phyloP scores from a whole-genome alignment of 768 basidiomycete species.

The Agaricus bisporus region DNA sequence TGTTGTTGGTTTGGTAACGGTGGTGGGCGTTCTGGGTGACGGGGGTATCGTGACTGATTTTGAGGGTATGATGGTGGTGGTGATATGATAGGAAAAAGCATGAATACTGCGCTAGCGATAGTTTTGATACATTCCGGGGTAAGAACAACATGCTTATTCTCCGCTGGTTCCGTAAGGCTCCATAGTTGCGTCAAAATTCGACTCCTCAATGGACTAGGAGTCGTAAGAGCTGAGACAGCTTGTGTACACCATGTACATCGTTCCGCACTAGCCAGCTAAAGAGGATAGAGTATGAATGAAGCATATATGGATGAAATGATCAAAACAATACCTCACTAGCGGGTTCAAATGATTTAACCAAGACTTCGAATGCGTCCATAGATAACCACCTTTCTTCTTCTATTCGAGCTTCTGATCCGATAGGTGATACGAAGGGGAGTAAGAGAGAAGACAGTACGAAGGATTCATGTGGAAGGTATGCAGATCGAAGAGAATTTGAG shows the following conservation, averaged over 20 bases:
- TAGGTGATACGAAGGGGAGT: conserved; percentile 43
- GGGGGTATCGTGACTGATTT: neutral
- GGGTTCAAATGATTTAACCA: conserved; percentile 51
- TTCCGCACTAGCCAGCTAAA: conserved; percentile 42
- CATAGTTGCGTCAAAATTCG: conserved; percentile 47
- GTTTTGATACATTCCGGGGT: conserved; percentile 44
- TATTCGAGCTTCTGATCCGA: conserved; percentile 23
- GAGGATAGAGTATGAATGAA: neutral
- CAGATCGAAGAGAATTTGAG: conserved; percentile 18
- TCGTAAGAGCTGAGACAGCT: conserved; percentile 36
- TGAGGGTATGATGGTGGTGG: neutral
- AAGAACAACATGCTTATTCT: conserved; percentile 33
- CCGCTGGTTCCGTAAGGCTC: conserved; percentile 36
- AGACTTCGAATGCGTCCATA: conserved; percentile 55
- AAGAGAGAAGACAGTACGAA: conserved; percentile 55
- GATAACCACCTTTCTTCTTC: conserved; percentile 53
- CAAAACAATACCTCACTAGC: conserved; percentile 41
- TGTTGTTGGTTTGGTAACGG: neutral
- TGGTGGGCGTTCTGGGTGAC: too few relatives aligned
- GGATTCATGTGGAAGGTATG: conserved; percentile 47
- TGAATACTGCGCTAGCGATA: conserved; percentile 45
- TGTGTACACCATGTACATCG: conserved; percentile 69
- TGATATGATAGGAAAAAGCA: conserved; percentile 37
- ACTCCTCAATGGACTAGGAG: conserved; percentile 32
- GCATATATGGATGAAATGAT: neutral